Base-by-base conservation (phyloP, 768 basidiomycete genomes). In the Russula sp. region DNA sequence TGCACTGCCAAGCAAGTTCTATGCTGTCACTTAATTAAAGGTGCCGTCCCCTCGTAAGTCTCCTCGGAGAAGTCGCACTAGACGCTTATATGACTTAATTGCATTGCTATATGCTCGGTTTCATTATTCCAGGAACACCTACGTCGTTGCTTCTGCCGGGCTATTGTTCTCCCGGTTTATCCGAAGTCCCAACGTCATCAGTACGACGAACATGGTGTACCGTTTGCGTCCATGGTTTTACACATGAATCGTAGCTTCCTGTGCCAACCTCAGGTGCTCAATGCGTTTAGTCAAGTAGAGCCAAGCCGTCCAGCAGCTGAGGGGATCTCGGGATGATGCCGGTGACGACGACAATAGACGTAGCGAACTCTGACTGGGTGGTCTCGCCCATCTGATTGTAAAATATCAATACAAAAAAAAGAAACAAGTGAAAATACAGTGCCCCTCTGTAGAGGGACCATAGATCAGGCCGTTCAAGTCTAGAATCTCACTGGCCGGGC, bases 401-500 rank as follows among this genome's bases (percentile, higher is more conserved):
- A 49, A 45, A 13, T 60, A 64, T 51, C 55, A 55, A 40, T 32
- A 48, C 20, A 48, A 57, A 22, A 8, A 8, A 20, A 35, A 8
- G 39, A 54, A 48, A 27, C 27, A 27, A 27, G 27, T 22, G 44
- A 10, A 42, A 57, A 18, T 10, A 16, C n/a, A 31, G 31, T 44
- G 18, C 39, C 39, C 27, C 40, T 52, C n/a, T 42, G 11, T 18
- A 18, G 49, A 57, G 47, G 42, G n/a, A 16, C 51, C 42, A n/a
- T 31, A 44, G 16, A 60, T 42, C 42, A 11, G 59, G 34, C 35
- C 22, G 31, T 48, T 32, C 31, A 52, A 40, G 40, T 34, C 39
- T 42, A 53, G 40, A 20, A 8, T 45, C 9, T 63, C 62, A 67
- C 54, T 61, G 68, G 16, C 81, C 79, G 39, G 89, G 89, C 82